phyloP scores from a whole-genome alignment of 192 early-diverging fungal species.

The Rhizophagus sp. region DNA sequence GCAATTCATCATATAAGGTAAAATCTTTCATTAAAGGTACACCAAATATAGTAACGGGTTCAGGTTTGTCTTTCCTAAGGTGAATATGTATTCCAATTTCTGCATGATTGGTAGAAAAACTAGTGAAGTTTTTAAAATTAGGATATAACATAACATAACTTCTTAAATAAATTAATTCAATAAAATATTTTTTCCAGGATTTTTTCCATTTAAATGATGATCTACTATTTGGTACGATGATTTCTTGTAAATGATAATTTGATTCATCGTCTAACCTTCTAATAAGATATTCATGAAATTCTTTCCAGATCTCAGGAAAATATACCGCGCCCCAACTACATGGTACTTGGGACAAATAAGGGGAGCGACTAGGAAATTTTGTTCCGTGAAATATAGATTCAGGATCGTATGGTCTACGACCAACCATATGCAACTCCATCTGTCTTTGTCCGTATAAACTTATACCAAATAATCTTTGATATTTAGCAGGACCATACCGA shows the following conservation, averaged over 20 bases:
- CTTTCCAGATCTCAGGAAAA: slow-evolving; percentile 62
- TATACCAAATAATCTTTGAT: slow-evolving; percentile 52
- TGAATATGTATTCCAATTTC: slow-evolving; percentile 61
- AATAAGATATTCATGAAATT: slow-evolving; percentile 57
- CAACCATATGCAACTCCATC: slow-evolving; percentile 49
- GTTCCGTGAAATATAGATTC: slow-evolving; percentile 45
- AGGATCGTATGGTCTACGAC: slow-evolving; percentile 54
- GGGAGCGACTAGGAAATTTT: slow-evolving; percentile 44
- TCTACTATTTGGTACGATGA: slow-evolving; percentile 51
- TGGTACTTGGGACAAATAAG: slow-evolving; percentile 56
- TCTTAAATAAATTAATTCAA: slow-evolving; percentile 61
- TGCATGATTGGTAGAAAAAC: slow-evolving; percentile 63
- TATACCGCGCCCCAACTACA: slow-evolving; percentile 67
- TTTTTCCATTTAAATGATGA: slow-evolving; percentile 61
- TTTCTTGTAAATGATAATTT: slow-evolving; percentile 45
- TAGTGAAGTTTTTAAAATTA: slow-evolving; percentile 57
- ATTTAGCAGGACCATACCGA: slow-evolving; percentile 44
- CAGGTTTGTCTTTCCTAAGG: slow-evolving; percentile 35
- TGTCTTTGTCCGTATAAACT: slow-evolving; percentile 60
- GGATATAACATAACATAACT: slow-evolving; percentile 67
- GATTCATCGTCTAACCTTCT: slow-evolving; percentile 50
- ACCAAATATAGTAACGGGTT: slow-evolving; percentile 47
- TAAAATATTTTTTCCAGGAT: slow-evolving; percentile 64
- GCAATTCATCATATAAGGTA: slow-evolving; percentile 48
- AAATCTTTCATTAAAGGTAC: slow-evolving; percentile 60